phyloP scores from a whole-genome alignment of 129 eudicot species.

The Saposhnikovia divaricata region DNA sequence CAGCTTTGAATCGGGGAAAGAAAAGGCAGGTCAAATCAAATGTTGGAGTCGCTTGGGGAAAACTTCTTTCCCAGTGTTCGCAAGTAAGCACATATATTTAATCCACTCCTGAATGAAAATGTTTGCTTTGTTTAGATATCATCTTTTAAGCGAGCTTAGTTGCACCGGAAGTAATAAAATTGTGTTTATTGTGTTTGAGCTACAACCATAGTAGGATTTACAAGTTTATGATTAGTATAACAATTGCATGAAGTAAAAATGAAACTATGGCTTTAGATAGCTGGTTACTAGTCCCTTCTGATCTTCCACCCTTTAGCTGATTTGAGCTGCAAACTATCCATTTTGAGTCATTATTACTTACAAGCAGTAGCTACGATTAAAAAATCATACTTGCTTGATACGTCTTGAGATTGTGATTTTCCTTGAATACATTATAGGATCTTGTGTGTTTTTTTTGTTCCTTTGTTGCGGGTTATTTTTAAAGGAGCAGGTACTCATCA shows the following conservation, averaged over 20 bases:
- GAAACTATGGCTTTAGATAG: no score
- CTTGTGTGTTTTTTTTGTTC: neutral
- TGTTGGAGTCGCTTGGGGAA: constrained; percentile 74
- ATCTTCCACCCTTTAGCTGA: neutral
- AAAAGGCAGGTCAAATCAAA: constrained; percentile 49
- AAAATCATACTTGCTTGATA: neutral
- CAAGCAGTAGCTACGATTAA: neutral
- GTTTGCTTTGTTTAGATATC: neutral
- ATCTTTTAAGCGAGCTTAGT: neutral
- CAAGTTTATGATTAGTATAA: no score
- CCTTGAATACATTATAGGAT: neutral
- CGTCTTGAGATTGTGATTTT: neutral
- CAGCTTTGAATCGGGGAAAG: constrained; percentile 33
- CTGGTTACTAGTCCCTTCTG: no score
- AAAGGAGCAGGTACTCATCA: neutral
- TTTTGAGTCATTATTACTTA: neutral
- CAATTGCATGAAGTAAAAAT: no score
- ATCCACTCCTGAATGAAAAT: neutral
- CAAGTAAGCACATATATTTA: constrained; percentile 33
- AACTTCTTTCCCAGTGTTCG: constrained; percentile 76
- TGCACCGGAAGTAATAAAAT: neutral
- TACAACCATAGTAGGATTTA: neutral
- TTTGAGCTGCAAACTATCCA: neutral
- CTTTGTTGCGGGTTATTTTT: neutral
- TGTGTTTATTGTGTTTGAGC: neutral